Evolutionary conservation across 1,284 basidiomycete species (phyloP).

Genomic region (Trichosporon ovoides): DNA sequence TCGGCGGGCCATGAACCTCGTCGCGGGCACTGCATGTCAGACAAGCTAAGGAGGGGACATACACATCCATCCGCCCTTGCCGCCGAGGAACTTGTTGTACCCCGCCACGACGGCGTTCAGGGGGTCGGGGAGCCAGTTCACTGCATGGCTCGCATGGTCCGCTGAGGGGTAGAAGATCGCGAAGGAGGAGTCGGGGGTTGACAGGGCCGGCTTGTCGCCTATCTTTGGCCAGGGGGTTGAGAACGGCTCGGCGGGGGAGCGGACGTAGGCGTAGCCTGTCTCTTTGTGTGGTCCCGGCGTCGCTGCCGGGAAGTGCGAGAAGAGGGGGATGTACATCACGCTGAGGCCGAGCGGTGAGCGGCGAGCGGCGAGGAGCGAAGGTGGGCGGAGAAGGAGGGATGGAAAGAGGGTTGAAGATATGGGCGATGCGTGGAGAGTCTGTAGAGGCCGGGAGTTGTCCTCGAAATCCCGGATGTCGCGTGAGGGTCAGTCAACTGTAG

Average conservation of each 20-base stretch:
- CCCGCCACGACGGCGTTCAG: slow-evolving; percentile 26
- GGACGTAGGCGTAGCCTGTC: slow-evolving; percentile 29
- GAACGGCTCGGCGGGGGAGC: slow-evolving; percentile 21
- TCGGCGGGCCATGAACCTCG: background rate
- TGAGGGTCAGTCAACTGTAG: too few relatives aligned
- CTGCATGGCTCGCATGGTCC: slow-evolving; percentile 8
- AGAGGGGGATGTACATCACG: slow-evolving; percentile 15
- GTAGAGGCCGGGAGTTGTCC: too few relatives aligned
- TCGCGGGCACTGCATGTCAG: background rate
- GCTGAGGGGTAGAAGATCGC: slow-evolving; percentile 37
- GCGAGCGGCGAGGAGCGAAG: too few relatives aligned
- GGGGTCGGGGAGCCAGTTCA: slow-evolving; percentile 33
- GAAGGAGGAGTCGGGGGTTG: slow-evolving; percentile 29
- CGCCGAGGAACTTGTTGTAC: slow-evolving; percentile 31
- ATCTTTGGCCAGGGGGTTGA: slow-evolving; percentile 14
- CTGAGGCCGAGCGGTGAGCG: too few relatives aligned
- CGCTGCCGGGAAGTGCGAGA: slow-evolving; percentile 23
- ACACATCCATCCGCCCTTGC: background rate
- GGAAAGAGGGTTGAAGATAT: too few relatives aligned
- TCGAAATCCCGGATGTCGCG: too few relatives aligned
- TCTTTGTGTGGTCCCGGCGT: slow-evolving; percentile 25
- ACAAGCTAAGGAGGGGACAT: too few relatives aligned
- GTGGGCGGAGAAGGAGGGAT: too few relatives aligned
- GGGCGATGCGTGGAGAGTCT: background rate
- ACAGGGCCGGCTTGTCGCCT: slow-evolving; percentile 26